Conservation (phyloP, 2,329 filamentous ascomycete genomes). For the Capronia americana region DNA sequence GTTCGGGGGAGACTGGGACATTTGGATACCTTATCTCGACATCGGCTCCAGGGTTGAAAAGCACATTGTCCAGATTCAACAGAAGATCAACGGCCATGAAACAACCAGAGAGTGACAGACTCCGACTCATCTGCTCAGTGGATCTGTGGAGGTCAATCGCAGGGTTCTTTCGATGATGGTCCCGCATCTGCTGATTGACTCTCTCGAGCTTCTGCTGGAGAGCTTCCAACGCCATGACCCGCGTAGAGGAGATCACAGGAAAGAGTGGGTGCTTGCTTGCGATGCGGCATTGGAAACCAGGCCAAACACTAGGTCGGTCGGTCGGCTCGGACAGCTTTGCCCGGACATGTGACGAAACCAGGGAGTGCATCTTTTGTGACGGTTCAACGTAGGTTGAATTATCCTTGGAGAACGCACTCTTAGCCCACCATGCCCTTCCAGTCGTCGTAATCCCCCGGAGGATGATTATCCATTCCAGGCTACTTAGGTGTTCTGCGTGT, state of each 20-base stretch:
- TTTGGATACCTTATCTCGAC: neutral
- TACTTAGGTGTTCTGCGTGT: conserved; percentile 10
- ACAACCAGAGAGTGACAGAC: conserved; percentile 8
- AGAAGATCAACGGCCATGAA: conserved; percentile 14
- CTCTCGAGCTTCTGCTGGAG: conserved; percentile 14
- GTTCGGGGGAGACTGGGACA: neutral
- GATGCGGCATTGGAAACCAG: conserved; percentile 3
- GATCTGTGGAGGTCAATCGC: neutral
- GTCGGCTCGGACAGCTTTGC: neutral
- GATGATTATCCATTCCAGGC: conserved; percentile 19
- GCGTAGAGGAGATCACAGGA: conserved; percentile 13
- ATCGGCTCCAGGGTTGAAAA: neutral
- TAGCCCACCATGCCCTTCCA: conserved; percentile 5
- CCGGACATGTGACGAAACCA: neutral
- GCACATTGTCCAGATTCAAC: conserved; percentile 3
- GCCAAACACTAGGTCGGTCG: neutral
- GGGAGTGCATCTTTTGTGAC: neutral
- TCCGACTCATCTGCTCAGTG: neutral
- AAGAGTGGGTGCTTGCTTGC: conserved; percentile 6
- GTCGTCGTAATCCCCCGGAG: conserved; percentile 14
- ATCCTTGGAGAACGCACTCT: neutral
- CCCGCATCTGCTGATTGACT: neutral
- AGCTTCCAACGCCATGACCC: conserved; percentile 10
- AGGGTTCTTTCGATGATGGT: neutral
- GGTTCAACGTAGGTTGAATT: neutral